phyloP scores from a whole-genome alignment of 148 eudicot genomes.

The Vaccinium myrtillus region DNA sequence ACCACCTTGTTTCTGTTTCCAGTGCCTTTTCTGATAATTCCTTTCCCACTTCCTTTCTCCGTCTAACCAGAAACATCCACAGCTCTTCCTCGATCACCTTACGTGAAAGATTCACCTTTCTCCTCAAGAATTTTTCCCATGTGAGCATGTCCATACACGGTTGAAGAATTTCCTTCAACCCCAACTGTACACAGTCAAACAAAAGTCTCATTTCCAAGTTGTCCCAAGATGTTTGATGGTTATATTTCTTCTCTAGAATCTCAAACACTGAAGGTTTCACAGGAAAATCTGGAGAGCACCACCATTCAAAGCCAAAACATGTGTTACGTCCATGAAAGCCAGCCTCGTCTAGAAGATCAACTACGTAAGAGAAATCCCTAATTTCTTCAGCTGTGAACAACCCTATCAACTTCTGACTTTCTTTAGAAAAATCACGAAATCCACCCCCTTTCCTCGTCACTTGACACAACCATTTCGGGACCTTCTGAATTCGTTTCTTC shows the following conservation, averaged over 20 bases:
- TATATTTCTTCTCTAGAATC: constrained; percentile 66
- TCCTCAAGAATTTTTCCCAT: constrained; percentile 33
- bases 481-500: constrained; percentile 59
- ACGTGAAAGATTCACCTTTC: constrained; percentile 26
- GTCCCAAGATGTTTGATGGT: constrained; percentile 48
- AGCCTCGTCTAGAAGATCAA: constrained; percentile 64
- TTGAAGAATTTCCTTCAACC: constrained; percentile 47
- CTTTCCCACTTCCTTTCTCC: constrained; percentile 41
- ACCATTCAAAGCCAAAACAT: constrained; percentile 27
- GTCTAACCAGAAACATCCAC: constrained; percentile 42
- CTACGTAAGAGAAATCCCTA: constrained; percentile 61
- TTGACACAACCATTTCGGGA: constrained; percentile 48
- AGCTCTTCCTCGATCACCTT: constrained; percentile 56
- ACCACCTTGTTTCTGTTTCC: constrained; percentile 41
- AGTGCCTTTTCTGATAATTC: constrained; percentile 41
- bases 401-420: constrained; percentile 28
- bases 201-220: constrained; percentile 72
- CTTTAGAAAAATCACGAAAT: constrained; percentile 30
- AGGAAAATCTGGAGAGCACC: constrained; percentile 40
- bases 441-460: constrained; percentile 47
- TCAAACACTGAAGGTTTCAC: constrained; percentile 55
- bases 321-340: constrained; percentile 33
- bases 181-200: constrained; percentile 65
- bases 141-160: constrained; percentile 29
- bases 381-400: constrained; percentile 38